Evolutionary conservation across 163 green algal genomes (phyloP).

Genomic region (Smithsoniella earleae): DNA sequence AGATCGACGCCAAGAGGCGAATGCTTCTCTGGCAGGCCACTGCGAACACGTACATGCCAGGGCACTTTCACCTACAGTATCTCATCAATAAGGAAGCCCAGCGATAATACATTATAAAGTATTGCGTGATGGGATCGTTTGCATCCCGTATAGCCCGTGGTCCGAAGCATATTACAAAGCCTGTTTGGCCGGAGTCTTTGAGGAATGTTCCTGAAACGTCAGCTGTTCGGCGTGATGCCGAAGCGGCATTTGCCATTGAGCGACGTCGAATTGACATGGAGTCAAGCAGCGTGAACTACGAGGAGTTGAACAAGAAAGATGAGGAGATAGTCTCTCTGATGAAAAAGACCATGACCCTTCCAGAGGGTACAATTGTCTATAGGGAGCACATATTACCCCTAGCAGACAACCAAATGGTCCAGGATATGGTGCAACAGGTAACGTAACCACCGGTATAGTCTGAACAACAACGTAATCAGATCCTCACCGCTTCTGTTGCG

Average conservation of each 20-base stretch:
- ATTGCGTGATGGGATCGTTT: not conserved
- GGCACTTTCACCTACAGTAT: not conserved
- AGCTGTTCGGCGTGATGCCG: slow-evolving; percentile 13
- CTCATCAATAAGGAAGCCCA: not conserved
- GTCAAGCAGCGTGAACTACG: not conserved
- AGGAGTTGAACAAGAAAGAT: slow-evolving; percentile 19
- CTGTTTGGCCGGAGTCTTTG: not conserved
- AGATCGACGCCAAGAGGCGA: not conserved
- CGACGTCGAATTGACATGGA: not conserved
- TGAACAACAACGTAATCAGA: too few species aligned
- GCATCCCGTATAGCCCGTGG: not conserved
- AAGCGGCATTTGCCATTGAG: not conserved
- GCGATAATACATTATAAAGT: not conserved
- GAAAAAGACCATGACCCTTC: not conserved
- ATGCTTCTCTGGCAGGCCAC: slow-evolving; percentile 17
- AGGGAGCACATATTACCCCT: slow-evolving; percentile 13
- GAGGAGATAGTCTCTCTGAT: slow-evolving; percentile 3
- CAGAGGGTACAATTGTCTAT: not conserved
- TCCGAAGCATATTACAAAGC: not conserved
- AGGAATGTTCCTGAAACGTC: not conserved
- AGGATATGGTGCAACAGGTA: slow-evolving; percentile 3
- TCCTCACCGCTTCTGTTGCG: too few species aligned
- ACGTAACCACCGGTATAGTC: too few species aligned
- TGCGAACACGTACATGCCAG: not conserved
- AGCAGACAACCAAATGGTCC: not conserved